These are phyloP conservation scores for Corymbia citriodora DNA, from an alignment of 441 rosid species.

Conservation along the genomic window DNA sequence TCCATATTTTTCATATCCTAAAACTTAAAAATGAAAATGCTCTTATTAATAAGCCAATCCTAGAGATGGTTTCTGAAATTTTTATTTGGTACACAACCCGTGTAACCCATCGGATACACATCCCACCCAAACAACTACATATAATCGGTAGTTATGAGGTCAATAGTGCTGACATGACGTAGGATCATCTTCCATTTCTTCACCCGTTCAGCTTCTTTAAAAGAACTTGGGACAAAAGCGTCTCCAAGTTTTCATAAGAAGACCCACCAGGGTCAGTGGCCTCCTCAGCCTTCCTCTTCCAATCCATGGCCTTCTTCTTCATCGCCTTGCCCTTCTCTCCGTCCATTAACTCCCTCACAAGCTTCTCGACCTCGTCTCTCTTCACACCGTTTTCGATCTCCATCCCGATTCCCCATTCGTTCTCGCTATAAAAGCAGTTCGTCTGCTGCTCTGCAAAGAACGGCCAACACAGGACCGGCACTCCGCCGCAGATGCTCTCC, in stretches of 20 bases:
- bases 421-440: constrained; percentile 14
- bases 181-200: not conserved
- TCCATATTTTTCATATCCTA: rapidly evolving
- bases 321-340: constrained; percentile 9
- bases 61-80: not conserved
- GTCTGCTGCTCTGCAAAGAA: constrained; percentile 26
- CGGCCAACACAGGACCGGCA: constrained; percentile 27
- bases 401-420: constrained; percentile 27
- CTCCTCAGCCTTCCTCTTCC: constrained; percentile 25
- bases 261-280: constrained; percentile 18
- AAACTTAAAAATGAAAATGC: not conserved
- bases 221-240: constrained; percentile 5
- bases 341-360: constrained; percentile 22
- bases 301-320: constrained; percentile 14
- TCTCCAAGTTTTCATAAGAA: constrained; percentile 9
- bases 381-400: constrained; percentile 19
- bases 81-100: not conserved
- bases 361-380: constrained; percentile 19
- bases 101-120: not conserved
- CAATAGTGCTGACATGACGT: too few relatives aligned
- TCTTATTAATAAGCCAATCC: not conserved
- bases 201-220: not conserved
- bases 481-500: constrained; percentile 20
- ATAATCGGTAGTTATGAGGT: not conserved
- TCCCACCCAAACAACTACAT: not conserved